Evolutionary conservation across 2,329 filamentous ascomycete species (phyloP), one percentile per base, ranked within the genome.

Genomic region (Arthrobotrys conoides): DNA sequence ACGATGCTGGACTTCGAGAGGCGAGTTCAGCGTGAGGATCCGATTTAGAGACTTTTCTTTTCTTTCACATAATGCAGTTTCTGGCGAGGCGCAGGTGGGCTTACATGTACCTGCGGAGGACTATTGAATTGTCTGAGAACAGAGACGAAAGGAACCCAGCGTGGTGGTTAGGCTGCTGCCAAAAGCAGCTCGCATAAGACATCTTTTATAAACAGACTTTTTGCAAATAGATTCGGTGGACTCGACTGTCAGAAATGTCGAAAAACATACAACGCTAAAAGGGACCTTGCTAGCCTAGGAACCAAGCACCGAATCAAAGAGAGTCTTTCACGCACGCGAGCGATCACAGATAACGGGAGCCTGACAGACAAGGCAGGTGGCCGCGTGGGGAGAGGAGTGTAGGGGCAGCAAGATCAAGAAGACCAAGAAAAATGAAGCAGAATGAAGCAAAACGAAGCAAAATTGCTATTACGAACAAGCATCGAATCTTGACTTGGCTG

Each of bases 281-380:
- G 53, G 33, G 18, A 30, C 51, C 16, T 18, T 41, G 33, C 49
- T 33, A 12, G 36, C 38, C n/a, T 18, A 5, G 24, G 33, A 22
- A 20, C 14, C 27, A 51, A 30, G 18, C 51, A 44, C 51, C 73
- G 73, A 77, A 77, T 77, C 67, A 71, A 8, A 36, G 30, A 36
- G 30, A 10, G 61, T 10, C 22, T 61, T 67, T 30, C 24, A 10
- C n/a, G 73, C 73, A 77, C 73, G 73, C 59, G 36, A 66, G 44
- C 38, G 44, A 57, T 27, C 33, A 48, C 48, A 55, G 72, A 77
- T 71, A 71, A 67, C 59, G 51, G 67, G 53, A 59, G 44, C 51
- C 66, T 46, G 73, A 77, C 66, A 24, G 44, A 77, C 49, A 63
- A 77, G 73, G 73, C 67, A 77, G 73, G 73, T 71, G 73, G 38